Base-by-base conservation (phyloP, 2,329 filamentous ascomycete genomes). In the Fragosphaeria purpurea region DNA sequence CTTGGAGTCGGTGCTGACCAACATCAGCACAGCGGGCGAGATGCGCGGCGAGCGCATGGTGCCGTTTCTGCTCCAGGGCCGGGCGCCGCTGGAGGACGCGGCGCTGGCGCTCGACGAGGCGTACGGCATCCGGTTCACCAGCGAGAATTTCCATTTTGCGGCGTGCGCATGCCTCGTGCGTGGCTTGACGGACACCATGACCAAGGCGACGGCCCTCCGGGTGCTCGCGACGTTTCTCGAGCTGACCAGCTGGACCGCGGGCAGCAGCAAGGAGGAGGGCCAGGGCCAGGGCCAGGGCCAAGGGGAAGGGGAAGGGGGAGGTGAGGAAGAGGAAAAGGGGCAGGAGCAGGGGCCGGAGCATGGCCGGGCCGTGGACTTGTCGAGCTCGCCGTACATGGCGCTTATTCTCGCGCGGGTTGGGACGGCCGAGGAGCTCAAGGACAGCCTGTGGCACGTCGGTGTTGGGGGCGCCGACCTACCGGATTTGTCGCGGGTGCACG, bases 61-160 rank as follows among this genome's bases (percentile, higher is more conserved):
- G 4, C 65, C 72, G 4, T 70, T 79, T 43, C 70, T 86, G 35
- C 65, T 86, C 10, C 78, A 83, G 59, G 82, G 81, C 8, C 72
- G 81, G 30, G 58, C 63, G 3, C 77, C 77, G 46, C 68, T 85
- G 3, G 80, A 83, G 54, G 79, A 85, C 49, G 80, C 79, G 6
- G 77, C 80, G 4, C 61, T 77, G 13, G 73, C 76, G 6, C 67
- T 86, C 4, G 82, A 86, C 55, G 79, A 83, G 33, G 73, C 76
- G 6, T 85, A 83, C 55, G 82, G 80, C 6, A 75, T 86, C 40
- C 77, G 80, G 55, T 86, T 86, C 59, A 77, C 72, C 35, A 62
- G 67, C 6, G 79, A 85, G 12, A 81, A 75, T 53, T 86, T 86
- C 61, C 82, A 85, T 59, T 82, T 80, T 56, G 81, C 82, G 0